Percentiles rank a stretch among this genome's conserved stretches.
Conservation (phyloP, 2,329 filamentous ascomycete species). For the Pseudocercospora vitis region DNA sequence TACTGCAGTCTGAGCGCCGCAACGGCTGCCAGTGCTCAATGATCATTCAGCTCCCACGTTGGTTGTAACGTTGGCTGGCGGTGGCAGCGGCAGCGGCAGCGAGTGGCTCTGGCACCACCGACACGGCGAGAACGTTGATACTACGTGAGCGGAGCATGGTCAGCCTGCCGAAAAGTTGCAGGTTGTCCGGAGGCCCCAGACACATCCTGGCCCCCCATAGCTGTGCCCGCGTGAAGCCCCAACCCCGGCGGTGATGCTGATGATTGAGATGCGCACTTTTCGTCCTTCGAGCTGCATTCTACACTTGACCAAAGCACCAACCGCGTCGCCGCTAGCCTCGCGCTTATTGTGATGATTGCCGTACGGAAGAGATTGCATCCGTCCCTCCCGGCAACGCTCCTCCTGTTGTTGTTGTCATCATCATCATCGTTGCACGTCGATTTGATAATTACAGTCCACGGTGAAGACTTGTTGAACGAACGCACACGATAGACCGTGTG, state of each 20-base stretch:
- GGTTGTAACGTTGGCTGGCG: no score
- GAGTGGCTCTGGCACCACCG: no score
- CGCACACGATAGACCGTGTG: not conserved
- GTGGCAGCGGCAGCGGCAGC: no score
- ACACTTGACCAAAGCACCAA: not conserved
- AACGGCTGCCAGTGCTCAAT: not conserved
- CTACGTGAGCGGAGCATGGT: not conserved
- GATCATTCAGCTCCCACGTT: no score
- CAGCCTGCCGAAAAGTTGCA: conserved; percentile 2
- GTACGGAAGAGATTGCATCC: conserved; percentile 7
- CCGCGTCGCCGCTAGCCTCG: conserved; percentile 5
- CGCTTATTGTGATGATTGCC: conserved; percentile 7
- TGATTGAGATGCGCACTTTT: conserved; percentile 8
- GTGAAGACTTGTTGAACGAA: no score
- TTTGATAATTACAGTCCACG: no score
- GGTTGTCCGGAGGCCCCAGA: not conserved
- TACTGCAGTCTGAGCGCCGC: no score
- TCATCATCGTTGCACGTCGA: no score
- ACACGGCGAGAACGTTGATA: not conserved
- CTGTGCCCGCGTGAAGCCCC: no score
- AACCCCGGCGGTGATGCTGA: no score
- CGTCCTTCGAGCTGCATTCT: not conserved
- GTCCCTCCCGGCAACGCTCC: not conserved
- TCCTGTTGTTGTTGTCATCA: no score
- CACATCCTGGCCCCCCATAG: not conserved